Evolutionary conservation across 2,329 filamentous ascomycete genomes (phyloP).

Genomic region (Pestalotiopsis sp.): DNA sequence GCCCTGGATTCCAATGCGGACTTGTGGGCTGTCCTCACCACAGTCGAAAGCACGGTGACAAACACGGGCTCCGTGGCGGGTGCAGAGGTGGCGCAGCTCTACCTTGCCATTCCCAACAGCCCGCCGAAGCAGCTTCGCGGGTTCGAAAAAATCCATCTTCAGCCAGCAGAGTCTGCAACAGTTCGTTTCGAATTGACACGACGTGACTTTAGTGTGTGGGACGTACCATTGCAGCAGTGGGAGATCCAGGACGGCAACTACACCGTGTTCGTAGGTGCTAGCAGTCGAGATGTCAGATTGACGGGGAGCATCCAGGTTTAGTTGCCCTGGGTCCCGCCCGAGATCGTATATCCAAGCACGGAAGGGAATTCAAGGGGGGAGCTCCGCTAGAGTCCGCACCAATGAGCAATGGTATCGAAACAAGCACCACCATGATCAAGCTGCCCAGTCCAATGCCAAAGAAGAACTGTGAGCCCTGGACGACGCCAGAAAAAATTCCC

Average conservation of each 20-base stretch:
- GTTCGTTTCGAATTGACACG: constrained; percentile 58
- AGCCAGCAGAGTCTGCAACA: constrained; percentile 46
- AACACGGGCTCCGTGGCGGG: constrained; percentile 62
- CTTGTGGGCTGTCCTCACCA: constrained; percentile 66
- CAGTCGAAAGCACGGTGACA: constrained; percentile 58
- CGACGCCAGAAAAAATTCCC: background rate
- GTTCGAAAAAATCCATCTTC: constrained; percentile 61
- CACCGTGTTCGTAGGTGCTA: constrained; percentile 45
- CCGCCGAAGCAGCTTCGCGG: constrained; percentile 65
- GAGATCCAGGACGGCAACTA: constrained; percentile 48
- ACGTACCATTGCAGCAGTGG: constrained; percentile 64
- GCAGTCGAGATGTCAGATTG: constrained; percentile 47
- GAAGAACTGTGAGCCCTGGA: background rate
- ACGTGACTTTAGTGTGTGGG: constrained; percentile 69
- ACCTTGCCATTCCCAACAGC: constrained; percentile 61
- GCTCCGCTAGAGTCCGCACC: background rate
- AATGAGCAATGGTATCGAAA: background rate
- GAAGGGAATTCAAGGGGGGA: background rate
- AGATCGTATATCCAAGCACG: background rate
- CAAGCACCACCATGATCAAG: background rate
- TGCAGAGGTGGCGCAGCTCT: constrained; percentile 58
- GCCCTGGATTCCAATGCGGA: constrained; percentile 48
- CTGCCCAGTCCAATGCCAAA: background rate
- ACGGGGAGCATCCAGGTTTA: constrained; percentile 33
- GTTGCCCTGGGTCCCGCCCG: background rate